Conservation (phyloP, 768 basidiomycete species). For the Mycena filopes region DNA sequence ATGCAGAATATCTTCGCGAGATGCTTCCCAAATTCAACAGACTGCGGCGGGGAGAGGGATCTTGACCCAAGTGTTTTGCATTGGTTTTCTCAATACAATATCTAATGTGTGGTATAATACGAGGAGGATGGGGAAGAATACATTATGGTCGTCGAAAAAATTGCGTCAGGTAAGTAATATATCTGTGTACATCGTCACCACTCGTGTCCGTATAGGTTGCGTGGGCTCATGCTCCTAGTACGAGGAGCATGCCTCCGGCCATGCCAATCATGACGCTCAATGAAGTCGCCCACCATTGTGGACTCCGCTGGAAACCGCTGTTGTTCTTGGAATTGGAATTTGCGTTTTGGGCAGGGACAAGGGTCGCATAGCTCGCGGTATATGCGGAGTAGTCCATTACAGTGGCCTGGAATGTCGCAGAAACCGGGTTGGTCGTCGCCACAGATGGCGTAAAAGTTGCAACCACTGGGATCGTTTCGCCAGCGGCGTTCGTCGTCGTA, state of each 20-base stretch:
- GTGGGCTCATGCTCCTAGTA: slow-evolving; percentile 20
- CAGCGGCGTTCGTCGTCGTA: slow-evolving; percentile 21
- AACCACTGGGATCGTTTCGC: slow-evolving; percentile 9
- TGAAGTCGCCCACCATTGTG: slow-evolving; percentile 15
- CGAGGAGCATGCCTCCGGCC: slow-evolving; percentile 7
- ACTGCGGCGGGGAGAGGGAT: slow-evolving; percentile 68
- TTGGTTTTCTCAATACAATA: not conserved
- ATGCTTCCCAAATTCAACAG: slow-evolving; percentile 93
- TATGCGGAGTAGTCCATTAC: slow-evolving; percentile 30
- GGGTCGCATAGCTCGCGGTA: slow-evolving; percentile 21
- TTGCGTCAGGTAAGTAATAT: slow-evolving; percentile 7
- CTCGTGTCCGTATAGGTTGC: slow-evolving; percentile 8
- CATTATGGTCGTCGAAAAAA: not conserved
- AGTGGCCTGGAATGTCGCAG: slow-evolving; percentile 27
- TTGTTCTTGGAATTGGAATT: slow-evolving; percentile 1
- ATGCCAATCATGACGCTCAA: slow-evolving; percentile 5
- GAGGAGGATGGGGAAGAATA: slow-evolving; percentile 7
- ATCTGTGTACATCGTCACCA: slow-evolving; percentile 25
- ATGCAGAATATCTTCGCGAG: slow-evolving; percentile 91
- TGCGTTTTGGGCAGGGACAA: not conserved
- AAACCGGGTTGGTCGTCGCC: slow-evolving; percentile 13
- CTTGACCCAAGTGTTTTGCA: slow-evolving; percentile 37
- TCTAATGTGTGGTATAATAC: not conserved
- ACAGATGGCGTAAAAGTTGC: slow-evolving; percentile 31
- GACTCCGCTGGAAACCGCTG: not conserved